Base-by-base conservation (phyloP, 1,139 yeast species). In the Blastobotrys illinoisensis region DNA sequence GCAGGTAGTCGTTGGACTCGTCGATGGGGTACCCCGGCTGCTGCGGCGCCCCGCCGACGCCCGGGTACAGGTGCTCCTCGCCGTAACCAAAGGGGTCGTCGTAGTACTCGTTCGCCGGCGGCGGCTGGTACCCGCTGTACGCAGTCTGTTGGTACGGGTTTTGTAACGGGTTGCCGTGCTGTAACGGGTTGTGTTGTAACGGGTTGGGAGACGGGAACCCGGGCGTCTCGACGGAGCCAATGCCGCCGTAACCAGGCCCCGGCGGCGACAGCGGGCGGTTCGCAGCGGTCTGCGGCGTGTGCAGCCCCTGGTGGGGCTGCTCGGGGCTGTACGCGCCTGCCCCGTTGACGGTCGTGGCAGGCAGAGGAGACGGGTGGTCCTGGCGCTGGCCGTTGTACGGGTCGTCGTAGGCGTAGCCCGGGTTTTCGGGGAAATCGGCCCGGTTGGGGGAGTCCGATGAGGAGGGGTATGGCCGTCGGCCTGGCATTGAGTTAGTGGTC, bases 1-100 rank as follows among this genome's bases (percentile, higher is more conserved):
- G 47, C 45, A 54, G 23, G 28, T 23, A 51, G 5, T 50, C 16
- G 19, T 54, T 51, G 4, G 56, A 52, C 9, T 51, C 56, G 20
- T 54, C 53, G 2, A 45, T 3, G 9, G 44, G 44, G 36, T 47
- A 47, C n/a, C 44, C 49, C 4, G 49, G 49, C 19, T 47, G 44
- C 16, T 32, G 40, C 5, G 11, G 40, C 5, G 16, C 40, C 40
- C 16, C 16, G 3, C 40, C 40, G 13, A 32, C 7, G 40, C 40
- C 40, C 16, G 40, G 40, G 40, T 32, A 32, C 4, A 32, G 40
- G 13, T n/a, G 40, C 3, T 32, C 40, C 5, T 32, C 40, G 16
- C 40, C 40, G 13, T 32, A 32, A 11, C 16, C 40, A 32, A 13
- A 32, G 3, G 40, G 16, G 16, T 32, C 40, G 5, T 32, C 40